phyloP scores from a whole-genome alignment of 805 yeast species.

The Hanseniaspora meyeri region DNA sequence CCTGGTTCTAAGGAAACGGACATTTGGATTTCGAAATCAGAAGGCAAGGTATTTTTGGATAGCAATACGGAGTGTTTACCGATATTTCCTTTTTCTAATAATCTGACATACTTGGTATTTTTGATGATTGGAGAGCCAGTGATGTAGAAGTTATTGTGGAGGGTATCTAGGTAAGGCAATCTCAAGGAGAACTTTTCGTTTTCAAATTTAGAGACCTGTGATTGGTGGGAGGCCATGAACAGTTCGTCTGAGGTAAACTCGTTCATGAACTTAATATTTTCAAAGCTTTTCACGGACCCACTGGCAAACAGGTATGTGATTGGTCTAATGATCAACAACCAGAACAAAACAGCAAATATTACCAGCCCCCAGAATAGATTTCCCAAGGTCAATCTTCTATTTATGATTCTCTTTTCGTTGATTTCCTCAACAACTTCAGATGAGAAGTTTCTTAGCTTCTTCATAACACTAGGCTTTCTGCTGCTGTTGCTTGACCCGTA shows the following conservation, averaged over 20 bases:
- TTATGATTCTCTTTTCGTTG: conserved; percentile 6
- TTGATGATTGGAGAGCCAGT: conserved; percentile 14
- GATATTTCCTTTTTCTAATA: conserved; percentile 10
- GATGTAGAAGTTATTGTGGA: conserved; percentile 6
- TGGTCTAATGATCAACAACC: conserved; percentile 11
- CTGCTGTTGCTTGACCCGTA: conserved; percentile 12
- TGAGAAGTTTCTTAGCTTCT: conserved; percentile 7
- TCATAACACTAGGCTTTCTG: conserved; percentile 12
- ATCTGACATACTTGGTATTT: conserved; percentile 12
- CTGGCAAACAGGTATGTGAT: background rate
- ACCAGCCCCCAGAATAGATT: background rate
- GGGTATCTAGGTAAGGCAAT: conserved; percentile 13
- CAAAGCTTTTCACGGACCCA: background rate
- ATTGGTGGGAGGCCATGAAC: conserved; percentile 5
- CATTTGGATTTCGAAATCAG: conserved; percentile 14
- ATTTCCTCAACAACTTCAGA: conserved; percentile 10
- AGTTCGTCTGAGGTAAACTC: background rate
- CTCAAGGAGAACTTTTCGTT: conserved; percentile 8
- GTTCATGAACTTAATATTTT: background rate
- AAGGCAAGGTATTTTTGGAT: conserved; percentile 8
- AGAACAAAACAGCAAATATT: conserved; percentile 5
- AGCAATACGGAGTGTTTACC: conserved; percentile 13
- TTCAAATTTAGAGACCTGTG: conserved; percentile 12
- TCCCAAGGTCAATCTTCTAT: background rate
- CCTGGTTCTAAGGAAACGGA: conserved; percentile 13